Base-by-base conservation (phyloP, 345 rosid genomes). In the Linum tenue region DNA sequence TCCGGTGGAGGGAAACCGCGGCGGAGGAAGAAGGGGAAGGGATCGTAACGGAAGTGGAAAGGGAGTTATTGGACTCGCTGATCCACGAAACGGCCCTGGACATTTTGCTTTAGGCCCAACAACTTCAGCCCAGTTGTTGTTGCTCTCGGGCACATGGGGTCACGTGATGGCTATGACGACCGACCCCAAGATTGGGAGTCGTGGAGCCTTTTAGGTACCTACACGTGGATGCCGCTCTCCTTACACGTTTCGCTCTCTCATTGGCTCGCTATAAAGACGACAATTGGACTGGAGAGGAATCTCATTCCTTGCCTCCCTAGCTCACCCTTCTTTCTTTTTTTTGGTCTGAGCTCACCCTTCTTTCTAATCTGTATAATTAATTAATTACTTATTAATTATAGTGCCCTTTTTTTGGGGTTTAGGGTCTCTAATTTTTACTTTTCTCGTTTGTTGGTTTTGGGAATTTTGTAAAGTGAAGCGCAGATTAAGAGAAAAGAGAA, bases 1-100 rank as follows among this genome's bases (percentile, higher is more conserved):
- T 17, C 5, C 76, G 31, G 31, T 41, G 62, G 17, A 35, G 17
- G 42, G 67, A 37, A 6, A 55, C 56, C 64, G 63, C 75, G 1
- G 70, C 78, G 59, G 77, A 78, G 36, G 85, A 81, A 48, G 96
- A 89, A 79, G 83, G 78, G n/a, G 84, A 79, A 71, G 81, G 73
- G 48, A 65, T 89, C 35, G 75, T 80, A 8, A 62, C 11, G 39
- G 79, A 82, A 72, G 58, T 86, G 14, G 92, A 79, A 80, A 76
- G 71, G 77, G 76, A 73, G 17, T 62, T 86, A 59, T 12, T 83
- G 39, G 86, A 86, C 67, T 61, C 75, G 3, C 68, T 89, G 38
- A 58, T 86, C n/a, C 62, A 56, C 2, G 92, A 88, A 83, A 79
- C 81, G 69, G 75, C 76, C 4, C 43, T 31, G 7, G 73, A 1